These are phyloP conservation scores for Neonectria ditissima DNA, from an alignment of 2,329 filamentous ascomycete species.

Conservation along the genomic window DNA sequence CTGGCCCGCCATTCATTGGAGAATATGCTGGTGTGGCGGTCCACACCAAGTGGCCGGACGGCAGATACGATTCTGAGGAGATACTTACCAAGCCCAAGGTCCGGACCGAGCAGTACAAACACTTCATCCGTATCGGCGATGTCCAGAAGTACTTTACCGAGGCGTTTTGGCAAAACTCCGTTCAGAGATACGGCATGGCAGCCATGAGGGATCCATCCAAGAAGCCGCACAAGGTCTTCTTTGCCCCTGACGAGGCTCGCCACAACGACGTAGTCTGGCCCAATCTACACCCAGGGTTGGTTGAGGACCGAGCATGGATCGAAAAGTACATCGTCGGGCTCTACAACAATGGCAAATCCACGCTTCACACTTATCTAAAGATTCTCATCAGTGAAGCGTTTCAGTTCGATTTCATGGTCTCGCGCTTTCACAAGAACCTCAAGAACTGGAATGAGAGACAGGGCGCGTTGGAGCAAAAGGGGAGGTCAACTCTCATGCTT, in stretches of 20 bases:
- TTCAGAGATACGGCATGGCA: constrained; percentile 41
- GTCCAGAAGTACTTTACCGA: constrained; percentile 37
- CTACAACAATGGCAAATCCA: background rate
- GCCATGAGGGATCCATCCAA: constrained; percentile 34
- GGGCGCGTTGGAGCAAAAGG: too few relatives aligned
- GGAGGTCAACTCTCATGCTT: constrained; percentile 15
- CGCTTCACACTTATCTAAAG: constrained; percentile 34
- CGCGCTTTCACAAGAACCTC: constrained; percentile 22
- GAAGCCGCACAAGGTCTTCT: constrained; percentile 37
- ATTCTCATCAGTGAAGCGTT: constrained; percentile 34
- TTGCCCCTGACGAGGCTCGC: constrained; percentile 18
- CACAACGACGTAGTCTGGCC: background rate
- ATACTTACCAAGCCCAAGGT: constrained; percentile 14
- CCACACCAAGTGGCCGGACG: constrained; percentile 12
- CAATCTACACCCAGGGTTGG: constrained; percentile 2
- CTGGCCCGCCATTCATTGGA: constrained; percentile 30
- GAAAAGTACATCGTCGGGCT: constrained; percentile 11
- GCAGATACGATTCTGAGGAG: background rate
- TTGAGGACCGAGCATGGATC: constrained; percentile 18
- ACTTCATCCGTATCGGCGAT: constrained; percentile 31
- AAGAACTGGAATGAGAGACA: constrained; percentile 20
- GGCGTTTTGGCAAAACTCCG: constrained; percentile 43
- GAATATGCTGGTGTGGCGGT: constrained; percentile 28
- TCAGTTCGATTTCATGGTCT: constrained; percentile 31
- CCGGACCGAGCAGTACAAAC: constrained; percentile 13